These are phyloP conservation scores for Chlorella sp. DNA, from an alignment of 139 green algal genomes.

Conservation along the genomic window DNA sequence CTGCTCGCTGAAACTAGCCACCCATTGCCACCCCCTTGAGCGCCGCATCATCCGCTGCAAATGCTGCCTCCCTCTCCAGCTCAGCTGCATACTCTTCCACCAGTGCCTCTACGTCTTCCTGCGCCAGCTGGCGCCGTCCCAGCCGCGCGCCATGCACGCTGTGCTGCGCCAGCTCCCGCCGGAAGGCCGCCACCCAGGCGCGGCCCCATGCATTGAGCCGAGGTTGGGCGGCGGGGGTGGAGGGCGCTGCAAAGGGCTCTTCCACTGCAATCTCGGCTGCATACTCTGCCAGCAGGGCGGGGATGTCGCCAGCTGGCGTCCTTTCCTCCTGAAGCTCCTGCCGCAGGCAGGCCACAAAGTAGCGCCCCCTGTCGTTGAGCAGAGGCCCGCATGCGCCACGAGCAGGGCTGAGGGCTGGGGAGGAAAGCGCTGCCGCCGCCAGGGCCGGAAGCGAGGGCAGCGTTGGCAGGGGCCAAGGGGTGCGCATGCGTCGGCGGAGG, in stretches of 20 bases:
- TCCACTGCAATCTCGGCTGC: background rate
- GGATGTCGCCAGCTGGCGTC: background rate
- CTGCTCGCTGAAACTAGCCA: too few species aligned
- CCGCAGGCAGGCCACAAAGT: background rate
- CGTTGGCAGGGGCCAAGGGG: too few species aligned
- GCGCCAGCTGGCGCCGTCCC: background rate
- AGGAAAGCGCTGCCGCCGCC: too few species aligned
- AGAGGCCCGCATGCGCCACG: too few species aligned
- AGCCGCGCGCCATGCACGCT: background rate
- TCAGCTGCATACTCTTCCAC: background rate
- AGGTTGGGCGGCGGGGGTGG: background rate
- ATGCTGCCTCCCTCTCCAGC: background rate
- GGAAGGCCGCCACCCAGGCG: background rate
- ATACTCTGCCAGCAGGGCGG: slow-evolving; percentile 3
- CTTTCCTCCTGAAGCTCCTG: background rate
- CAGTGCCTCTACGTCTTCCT: background rate
- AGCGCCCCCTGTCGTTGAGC: background rate
- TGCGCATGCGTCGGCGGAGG: too few species aligned
- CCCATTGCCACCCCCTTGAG: background rate
- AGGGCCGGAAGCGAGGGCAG: too few species aligned
- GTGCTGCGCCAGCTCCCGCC: background rate
- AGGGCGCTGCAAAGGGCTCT: background rate
- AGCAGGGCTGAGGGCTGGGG: too few species aligned
- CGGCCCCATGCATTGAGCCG: background rate
- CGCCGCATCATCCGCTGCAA: background rate